Evolutionary conservation across 2,329 filamentous ascomycete genomes (phyloP).

Genomic region (Talaromyces albobiverticillius): DNA sequence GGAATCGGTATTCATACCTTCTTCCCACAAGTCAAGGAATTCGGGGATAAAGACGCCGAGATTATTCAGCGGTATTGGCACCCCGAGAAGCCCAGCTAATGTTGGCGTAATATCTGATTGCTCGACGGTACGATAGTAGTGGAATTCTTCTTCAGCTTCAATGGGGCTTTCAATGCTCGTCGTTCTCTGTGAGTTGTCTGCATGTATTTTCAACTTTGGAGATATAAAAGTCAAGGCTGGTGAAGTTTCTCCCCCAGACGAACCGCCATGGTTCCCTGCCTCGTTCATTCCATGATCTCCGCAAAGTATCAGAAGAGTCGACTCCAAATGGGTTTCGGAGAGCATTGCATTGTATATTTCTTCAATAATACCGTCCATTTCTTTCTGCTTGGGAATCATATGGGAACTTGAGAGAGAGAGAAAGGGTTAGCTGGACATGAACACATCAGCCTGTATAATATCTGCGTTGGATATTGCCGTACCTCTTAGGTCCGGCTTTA

Average conservation of each 20-base stretch:
- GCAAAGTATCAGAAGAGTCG: conserved; percentile 78
- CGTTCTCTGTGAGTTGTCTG: conserved; percentile 32
- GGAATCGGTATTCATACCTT: conserved; percentile 43
- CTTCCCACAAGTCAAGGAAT: conserved; percentile 73
- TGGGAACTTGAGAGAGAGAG: conserved; percentile 72
- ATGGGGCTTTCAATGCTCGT: conserved; percentile 57
- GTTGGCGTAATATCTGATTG: conserved; percentile 94
- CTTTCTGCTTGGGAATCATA: conserved; percentile 87
- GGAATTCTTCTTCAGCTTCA: conserved; percentile 65
- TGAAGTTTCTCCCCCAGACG: conserved; percentile 89
- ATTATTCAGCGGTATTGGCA: conserved; percentile 87
- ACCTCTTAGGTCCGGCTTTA: conserved; percentile 86
- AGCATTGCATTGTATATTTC: conserved; percentile 75
- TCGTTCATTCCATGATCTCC: conserved; percentile 99
- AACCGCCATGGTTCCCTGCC: conserved; percentile 93
- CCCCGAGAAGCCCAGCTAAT: conserved; percentile 77
- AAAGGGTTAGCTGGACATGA: no score
- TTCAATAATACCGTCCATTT: conserved; percentile 85
- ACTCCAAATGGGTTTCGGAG: conserved; percentile 65
- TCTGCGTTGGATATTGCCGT: conserved; percentile 18
- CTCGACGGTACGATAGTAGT: conserved; percentile 81
- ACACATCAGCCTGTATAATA: no score
- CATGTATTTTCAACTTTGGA: conserved; percentile 59
- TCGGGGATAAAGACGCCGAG: conserved; percentile 80
- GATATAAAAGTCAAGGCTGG: conserved; percentile 89